Evolutionary conservation across 2,329 filamentous ascomycete species (phyloP).

Genomic region (Allantophomopsis cytisporea): DNA sequence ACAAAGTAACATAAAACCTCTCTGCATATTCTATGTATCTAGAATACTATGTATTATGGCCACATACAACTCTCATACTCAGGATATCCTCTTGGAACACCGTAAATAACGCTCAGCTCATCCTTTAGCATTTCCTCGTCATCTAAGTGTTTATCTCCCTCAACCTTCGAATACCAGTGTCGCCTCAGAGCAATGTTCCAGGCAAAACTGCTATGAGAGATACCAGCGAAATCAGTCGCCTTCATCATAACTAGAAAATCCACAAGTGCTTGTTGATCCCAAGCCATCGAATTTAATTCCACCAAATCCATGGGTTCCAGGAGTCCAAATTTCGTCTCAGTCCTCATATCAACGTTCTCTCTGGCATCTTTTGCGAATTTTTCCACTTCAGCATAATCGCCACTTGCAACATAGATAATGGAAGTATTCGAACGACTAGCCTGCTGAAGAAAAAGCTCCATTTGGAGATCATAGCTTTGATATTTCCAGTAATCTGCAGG

Average conservation of each 20-base stretch:
- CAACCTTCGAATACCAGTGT: constrained; percentile 2
- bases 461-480: constrained; percentile 4
- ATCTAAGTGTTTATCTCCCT: constrained; percentile 5
- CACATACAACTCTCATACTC: constrained; percentile 13
- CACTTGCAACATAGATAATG: constrained; percentile 7
- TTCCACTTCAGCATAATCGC: constrained; percentile 2
- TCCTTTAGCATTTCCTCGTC: constrained; percentile 11
- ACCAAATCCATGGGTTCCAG: constrained; percentile 18
- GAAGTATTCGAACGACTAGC: constrained; percentile 1
- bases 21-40: no score
- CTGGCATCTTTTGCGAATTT: constrained; percentile 2
- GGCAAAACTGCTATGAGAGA: constrained; percentile 27
- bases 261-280: constrained; percentile 30
- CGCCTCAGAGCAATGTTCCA: constrained; percentile 30
- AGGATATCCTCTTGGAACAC: constrained; percentile 5
- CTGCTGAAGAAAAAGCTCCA: constrained; percentile 4
- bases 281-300: constrained; percentile 20
- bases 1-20: no score
- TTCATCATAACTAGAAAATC: constrained; percentile 32
- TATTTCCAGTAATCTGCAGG: constrained; percentile 5
- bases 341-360: constrained; percentile 1
- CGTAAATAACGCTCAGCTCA: constrained; percentile 13
- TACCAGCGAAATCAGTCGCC: constrained; percentile 25
- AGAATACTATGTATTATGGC: constrained; percentile 5
- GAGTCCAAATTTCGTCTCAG: constrained; percentile 22